phyloP scores from a whole-genome alignment of 768 basidiomycete species.

The Lyophyllum shimeji region DNA sequence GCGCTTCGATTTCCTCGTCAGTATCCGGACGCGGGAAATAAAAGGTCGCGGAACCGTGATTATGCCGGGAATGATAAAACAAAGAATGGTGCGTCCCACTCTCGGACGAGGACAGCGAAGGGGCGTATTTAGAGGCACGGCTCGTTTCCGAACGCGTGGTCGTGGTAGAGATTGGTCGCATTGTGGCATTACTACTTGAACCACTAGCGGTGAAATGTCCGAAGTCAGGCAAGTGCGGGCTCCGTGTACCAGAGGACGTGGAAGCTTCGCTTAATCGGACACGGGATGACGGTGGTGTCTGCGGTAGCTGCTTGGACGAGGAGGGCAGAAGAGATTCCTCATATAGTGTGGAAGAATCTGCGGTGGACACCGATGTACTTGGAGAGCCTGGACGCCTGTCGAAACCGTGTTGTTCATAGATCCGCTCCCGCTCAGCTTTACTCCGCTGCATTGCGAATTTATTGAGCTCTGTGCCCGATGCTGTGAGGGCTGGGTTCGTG shows the following conservation, averaged over 20 bases:
- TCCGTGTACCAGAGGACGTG: slow-evolving; percentile 46
- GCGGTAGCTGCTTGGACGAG: slow-evolving; percentile 23
- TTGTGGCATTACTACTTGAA: slow-evolving; percentile 30
- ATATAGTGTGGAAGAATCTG: slow-evolving; percentile 60
- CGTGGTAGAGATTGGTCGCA: slow-evolving; percentile 49
- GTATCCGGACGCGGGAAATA: slow-evolving; percentile 73
- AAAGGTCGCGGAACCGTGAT: slow-evolving; percentile 57
- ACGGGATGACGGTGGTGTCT: slow-evolving; percentile 38
- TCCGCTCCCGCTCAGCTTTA: slow-evolving; percentile 54
- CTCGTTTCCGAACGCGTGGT: slow-evolving; percentile 59
- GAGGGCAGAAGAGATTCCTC: slow-evolving; percentile 47
- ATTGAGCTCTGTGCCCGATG: slow-evolving; percentile 72
- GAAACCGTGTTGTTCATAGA: slow-evolving; percentile 39
- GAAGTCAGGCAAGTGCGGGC: slow-evolving; percentile 55
- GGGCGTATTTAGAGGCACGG: slow-evolving; percentile 61
- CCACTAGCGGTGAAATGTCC: slow-evolving; percentile 35
- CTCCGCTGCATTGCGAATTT: slow-evolving; percentile 51
- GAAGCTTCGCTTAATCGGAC: slow-evolving; percentile 58
- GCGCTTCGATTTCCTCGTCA: slow-evolving; percentile 73
- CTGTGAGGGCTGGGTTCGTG: slow-evolving; percentile 77
- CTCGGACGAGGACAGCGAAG: slow-evolving; percentile 53
- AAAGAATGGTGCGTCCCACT: slow-evolving; percentile 40
- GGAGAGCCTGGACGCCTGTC: slow-evolving; percentile 49
- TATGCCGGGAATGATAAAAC: slow-evolving; percentile 55
- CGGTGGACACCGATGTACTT: slow-evolving; percentile 46